Percentiles rank a stretch among this genome's conserved stretches.
phyloP scores from a whole-genome alignment of 306 rosid genomes.

The Cyclanthera cordifolia region DNA sequence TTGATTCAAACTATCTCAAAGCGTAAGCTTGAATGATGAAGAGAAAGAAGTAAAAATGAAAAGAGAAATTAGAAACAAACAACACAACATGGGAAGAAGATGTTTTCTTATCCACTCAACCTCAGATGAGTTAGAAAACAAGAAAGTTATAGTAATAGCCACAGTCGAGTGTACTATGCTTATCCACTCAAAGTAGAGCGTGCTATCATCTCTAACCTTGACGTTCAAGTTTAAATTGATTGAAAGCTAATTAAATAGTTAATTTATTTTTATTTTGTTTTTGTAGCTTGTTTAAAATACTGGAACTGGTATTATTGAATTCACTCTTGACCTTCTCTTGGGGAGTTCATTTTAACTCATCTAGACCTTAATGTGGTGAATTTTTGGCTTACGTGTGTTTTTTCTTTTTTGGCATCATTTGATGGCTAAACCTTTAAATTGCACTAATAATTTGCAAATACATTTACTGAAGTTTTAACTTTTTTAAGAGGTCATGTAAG shows the following conservation, averaged over 20 bases:
- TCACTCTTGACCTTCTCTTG: slow-evolving; percentile 96
- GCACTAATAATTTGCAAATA: not conserved
- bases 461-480: no score
- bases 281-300: slow-evolving; percentile 77
- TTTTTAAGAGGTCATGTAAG: not conserved
- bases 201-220: no score
- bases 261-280: no score
- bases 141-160: not conserved
- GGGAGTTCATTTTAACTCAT: slow-evolving; percentile 91
- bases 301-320: slow-evolving; percentile 76
- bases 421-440: no score
- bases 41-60: slow-evolving; percentile 3
- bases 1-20: slow-evolving; percentile 13
- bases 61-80: slow-evolving; percentile 13
- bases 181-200: no score
- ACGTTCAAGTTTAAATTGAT: not conserved
- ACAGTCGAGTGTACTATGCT: no score
- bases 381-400: not conserved
- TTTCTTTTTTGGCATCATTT: not conserved
- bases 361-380: slow-evolving; percentile 70
- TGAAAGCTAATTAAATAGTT: no score
- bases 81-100: slow-evolving; percentile 36
- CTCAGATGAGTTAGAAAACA: slow-evolving; percentile 28
- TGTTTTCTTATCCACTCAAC: slow-evolving; percentile 65
- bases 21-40: not conserved